A percentile compares a stretch with the other conserved stretches of the same genome.
These are phyloP conservation scores for Gastrolobium villosum DNA, from an alignment of 306 rosid genomes.

Conservation along the genomic window DNA sequence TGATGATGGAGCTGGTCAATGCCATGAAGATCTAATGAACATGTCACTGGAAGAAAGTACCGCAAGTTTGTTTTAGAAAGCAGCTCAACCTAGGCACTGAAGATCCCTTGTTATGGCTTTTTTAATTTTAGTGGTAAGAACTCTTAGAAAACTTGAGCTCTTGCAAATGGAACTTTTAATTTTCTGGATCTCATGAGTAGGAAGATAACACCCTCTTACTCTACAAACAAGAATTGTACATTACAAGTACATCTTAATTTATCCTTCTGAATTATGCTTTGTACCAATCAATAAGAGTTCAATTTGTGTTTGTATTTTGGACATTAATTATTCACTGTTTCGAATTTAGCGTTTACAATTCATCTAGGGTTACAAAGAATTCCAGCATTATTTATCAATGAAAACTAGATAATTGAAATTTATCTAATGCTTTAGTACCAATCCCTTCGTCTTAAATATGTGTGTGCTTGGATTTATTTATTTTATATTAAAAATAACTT, in stretches of 20 bases:
- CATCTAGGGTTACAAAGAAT: slow-evolving; percentile 32
- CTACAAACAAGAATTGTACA: slow-evolving; percentile 43
- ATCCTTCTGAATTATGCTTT: background rate
- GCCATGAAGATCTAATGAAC: slow-evolving; percentile 64
- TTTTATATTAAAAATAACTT: no score
- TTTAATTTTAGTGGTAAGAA: background rate
- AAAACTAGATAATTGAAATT: background rate
- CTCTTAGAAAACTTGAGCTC: background rate
- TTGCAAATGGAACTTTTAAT: slow-evolving; percentile 9
- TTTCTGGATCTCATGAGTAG: background rate
- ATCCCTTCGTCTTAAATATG: no score
- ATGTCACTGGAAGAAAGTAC: slow-evolving; percentile 61
- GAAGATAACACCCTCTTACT: slow-evolving; percentile 20
- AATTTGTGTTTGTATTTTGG: slow-evolving; percentile 3
- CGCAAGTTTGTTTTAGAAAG: slow-evolving; percentile 56
- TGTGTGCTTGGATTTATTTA: no score
- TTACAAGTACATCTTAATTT: slow-evolving; percentile 17
- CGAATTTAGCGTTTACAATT: background rate
- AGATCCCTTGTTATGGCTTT: background rate
- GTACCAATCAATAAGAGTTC: slow-evolving; percentile 32
- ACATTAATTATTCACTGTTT: background rate
- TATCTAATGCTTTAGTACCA: background rate
- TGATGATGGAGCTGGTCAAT: slow-evolving; percentile 71
- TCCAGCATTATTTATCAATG: background rate
- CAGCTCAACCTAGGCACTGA: background rate